Conservation (phyloP, 78 protist genomes). For the Thecamonas trahens region DNA sequence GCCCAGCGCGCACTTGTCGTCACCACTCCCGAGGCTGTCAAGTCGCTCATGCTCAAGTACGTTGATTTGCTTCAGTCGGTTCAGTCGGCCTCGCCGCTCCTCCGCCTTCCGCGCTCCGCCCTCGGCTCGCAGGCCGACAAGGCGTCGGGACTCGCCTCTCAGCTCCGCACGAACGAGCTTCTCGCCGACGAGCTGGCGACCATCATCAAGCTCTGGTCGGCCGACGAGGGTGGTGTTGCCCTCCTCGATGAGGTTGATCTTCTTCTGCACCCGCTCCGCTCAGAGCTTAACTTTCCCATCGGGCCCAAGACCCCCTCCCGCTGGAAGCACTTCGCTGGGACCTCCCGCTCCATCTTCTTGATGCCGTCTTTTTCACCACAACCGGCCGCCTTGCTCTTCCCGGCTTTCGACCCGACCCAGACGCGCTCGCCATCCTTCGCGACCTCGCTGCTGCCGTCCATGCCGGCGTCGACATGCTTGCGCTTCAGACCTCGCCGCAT, state of each 20-base stretch:
- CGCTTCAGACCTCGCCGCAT: slow-evolving; percentile 48
- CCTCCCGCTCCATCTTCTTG: slow-evolving; percentile 52
- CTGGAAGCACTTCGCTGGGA: slow-evolving; percentile 54
- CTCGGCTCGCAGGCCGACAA: no score
- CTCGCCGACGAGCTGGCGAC: no score
- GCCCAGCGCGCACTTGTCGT: slow-evolving; percentile 3
- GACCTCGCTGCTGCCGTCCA: no score
- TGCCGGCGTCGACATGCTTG: background rate
- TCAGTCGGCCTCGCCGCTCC: no score
- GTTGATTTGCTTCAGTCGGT: slow-evolving; percentile 32
- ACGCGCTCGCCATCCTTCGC: no score
- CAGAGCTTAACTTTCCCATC: slow-evolving; percentile 78
- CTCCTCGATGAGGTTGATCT: slow-evolving; percentile 71
- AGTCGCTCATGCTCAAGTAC: slow-evolving; percentile 50
- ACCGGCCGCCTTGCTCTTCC: slow-evolving; percentile 2
- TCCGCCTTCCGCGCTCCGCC: no score
- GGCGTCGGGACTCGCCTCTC: no score
- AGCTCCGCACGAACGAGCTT: no score
- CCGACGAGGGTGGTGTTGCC: no score
- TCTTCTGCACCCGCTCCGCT: slow-evolving; percentile 66
- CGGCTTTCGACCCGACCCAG: no score
- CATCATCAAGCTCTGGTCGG: no score
- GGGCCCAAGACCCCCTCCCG: slow-evolving; percentile 33
- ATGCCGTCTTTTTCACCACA: slow-evolving; percentile 27
- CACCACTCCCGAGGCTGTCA: slow-evolving; percentile 33